phyloP scores from a whole-genome alignment of 306 rosid genomes.

The Vigna unguiculata region DNA sequence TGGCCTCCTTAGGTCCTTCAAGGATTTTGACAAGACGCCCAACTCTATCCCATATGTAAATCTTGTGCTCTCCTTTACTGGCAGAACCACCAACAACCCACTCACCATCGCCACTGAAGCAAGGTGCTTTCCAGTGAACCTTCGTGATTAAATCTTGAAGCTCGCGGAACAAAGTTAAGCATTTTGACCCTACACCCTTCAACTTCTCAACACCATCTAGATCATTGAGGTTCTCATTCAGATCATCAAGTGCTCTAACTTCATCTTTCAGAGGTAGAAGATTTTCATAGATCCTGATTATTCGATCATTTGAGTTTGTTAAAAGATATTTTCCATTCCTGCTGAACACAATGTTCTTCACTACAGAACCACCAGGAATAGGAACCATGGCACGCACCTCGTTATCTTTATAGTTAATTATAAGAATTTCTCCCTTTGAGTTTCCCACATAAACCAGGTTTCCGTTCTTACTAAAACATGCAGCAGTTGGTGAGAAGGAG shows the following conservation, averaged over 20 bases:
- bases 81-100: constrained; percentile 99
- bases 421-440: constrained; percentile 95
- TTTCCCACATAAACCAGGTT: constrained; percentile 88
- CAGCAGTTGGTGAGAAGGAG: constrained; percentile 89
- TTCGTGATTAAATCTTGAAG: constrained; percentile 93
- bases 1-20: constrained; percentile 98
- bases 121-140: constrained; percentile 99
- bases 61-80: constrained; percentile 99
- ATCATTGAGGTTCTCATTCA: constrained; percentile 56
- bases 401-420: constrained; percentile 60
- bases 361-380: constrained; percentile 77
- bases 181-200: constrained; percentile 81
- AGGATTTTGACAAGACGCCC: constrained; percentile 97
- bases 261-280: constrained; percentile 81
- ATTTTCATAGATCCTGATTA: constrained; percentile 88
- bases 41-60: constrained; percentile 96
- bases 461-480: constrained; percentile 88
- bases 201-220: constrained; percentile 71
- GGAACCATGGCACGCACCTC: constrained; percentile 80
- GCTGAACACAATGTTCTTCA: constrained; percentile 92
- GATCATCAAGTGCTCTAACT: constrained; percentile 60
- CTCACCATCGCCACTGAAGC: constrained; percentile 99
- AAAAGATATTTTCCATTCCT: constrained; percentile 90
- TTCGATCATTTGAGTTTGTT: constrained; percentile 92
- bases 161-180: constrained; percentile 81